Evolutionary conservation across 176 grass and related monocot genomes (phyloP).

Genomic region (Paspalum notatum): DNA sequence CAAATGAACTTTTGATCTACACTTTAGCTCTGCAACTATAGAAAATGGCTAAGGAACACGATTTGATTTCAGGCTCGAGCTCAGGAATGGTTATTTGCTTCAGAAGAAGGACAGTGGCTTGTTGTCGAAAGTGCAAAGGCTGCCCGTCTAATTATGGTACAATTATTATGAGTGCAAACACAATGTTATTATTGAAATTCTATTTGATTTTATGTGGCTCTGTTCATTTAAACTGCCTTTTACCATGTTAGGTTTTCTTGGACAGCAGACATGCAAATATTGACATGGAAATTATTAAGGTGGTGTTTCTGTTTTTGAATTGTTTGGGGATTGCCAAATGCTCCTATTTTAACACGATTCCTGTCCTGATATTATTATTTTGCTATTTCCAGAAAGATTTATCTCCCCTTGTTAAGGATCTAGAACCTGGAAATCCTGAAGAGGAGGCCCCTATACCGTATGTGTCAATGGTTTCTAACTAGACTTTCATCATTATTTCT

Average conservation of each 20-base stretch:
- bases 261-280: conserved; percentile 78
- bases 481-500: neutral
- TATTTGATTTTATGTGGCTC: conserved; percentile 25
- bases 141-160: conserved; percentile 89
- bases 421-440: conserved; percentile 84
- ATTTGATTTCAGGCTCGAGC: conserved; percentile 70
- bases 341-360: conserved; percentile 6
- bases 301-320: conserved; percentile 37
- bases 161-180: conserved; percentile 17
- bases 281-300: conserved; percentile 88
- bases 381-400: conserved; percentile 72
- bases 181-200: conserved; percentile 23
- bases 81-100: conserved; percentile 92
- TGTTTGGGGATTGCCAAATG: neutral
- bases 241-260: conserved; percentile 78
- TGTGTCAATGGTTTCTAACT: conserved; percentile 31
- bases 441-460: conserved; percentile 82
- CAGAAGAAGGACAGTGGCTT: conserved; percentile 95
- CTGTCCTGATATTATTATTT: conserved; percentile 42
- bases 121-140: conserved; percentile 89
- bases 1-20: conserved; percentile 8
- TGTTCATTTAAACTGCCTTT: conserved; percentile 3
- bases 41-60: conserved; percentile 25
- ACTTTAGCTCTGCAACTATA: neutral
- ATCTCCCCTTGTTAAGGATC: conserved; percentile 88